Percentiles rank a stretch among this genome's conserved stretches.
These are phyloP conservation scores for Exophiala oligosperma DNA, from an alignment of 2,329 filamentous ascomycete genomes.

Conservation along the genomic window DNA sequence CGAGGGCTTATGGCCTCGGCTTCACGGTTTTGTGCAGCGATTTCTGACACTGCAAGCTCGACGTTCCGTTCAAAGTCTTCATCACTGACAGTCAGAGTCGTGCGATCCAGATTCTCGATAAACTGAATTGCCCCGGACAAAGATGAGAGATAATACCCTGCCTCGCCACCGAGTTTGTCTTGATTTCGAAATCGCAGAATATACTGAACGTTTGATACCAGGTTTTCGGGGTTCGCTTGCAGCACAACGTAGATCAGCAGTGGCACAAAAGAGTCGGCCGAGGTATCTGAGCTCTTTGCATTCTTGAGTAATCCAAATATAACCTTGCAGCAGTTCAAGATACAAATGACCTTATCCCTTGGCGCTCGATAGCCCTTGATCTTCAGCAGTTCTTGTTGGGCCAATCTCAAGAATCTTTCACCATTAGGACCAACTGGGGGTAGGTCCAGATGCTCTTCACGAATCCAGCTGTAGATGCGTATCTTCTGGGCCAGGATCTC, in stretches of 20 bases:
- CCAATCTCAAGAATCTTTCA: conserved; percentile 80
- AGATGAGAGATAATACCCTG: conserved; percentile 96
- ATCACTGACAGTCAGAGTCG: conserved; percentile 87
- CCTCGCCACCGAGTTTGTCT: conserved; percentile 95
- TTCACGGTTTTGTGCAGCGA: conserved; percentile 81
- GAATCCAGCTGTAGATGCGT: conserved; percentile 93
- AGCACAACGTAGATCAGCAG: conserved; percentile 94
- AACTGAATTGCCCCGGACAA: conserved; percentile 87
- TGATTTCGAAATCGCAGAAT: conserved; percentile 96
- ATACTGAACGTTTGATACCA: conserved; percentile 97
- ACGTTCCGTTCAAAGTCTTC: conserved; percentile 95
- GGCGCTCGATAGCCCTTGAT: conserved; percentile 97
- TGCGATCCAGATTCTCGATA: conserved; percentile 93
- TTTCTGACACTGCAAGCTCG: conserved; percentile 92
- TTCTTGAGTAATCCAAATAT: conserved; percentile 95
- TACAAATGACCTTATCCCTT: conserved; percentile 96
- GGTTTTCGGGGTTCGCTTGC: conserved; percentile 88
- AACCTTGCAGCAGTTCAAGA: conserved; percentile 98
- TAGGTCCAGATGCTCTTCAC: conserved; percentile 91
- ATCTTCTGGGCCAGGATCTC: conserved; percentile 97
- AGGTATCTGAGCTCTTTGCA: conserved; percentile 81
- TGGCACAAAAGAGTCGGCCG: conserved; percentile 93
- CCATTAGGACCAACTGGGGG: conserved; percentile 80
- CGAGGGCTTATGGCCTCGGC: conserved; percentile 45
- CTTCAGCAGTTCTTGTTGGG: conserved; percentile 92